Conservation (phyloP, 2,329 filamentous ascomycete genomes). For the Colletotrichum sp. region DNA sequence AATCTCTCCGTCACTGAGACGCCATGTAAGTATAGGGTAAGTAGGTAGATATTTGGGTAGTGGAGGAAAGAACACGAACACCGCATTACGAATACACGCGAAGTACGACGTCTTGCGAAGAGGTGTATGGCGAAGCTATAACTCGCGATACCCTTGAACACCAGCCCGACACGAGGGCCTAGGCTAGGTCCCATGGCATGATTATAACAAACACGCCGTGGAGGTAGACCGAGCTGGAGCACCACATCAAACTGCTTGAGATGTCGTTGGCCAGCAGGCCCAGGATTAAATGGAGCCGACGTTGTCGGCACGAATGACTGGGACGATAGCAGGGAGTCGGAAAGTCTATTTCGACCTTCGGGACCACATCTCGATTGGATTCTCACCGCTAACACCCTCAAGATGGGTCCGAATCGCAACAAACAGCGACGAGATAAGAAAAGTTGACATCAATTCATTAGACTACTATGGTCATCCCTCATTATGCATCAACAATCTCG, state of each 20-base stretch:
- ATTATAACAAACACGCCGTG: neutral
- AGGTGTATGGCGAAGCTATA: neutral
- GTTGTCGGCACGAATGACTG: neutral
- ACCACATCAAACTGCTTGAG: neutral
- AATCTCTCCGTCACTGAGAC: too few relatives aligned
- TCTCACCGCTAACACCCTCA: neutral
- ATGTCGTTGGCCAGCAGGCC: neutral
- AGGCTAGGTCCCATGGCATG: neutral
- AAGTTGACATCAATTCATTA: neutral
- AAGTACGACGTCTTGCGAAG: fast-evolving
- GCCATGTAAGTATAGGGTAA: neutral
- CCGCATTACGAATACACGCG: neutral
- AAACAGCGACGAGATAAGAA: neutral
- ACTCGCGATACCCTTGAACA: neutral
- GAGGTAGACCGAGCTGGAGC: neutral
- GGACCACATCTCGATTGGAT: neutral
- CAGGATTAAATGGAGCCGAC: fast-evolving
- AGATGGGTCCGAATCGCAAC: neutral
- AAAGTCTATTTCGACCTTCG: neutral
- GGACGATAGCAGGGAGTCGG: neutral
- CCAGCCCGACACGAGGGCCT: neutral
- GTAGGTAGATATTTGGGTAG: neutral
- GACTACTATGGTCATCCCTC: neutral
- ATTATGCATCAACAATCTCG: conserved; percentile 50
- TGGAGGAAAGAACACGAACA: neutral